These are phyloP conservation scores for Rhodotorula sp. DNA, from an alignment of 1,284 basidiomycete genomes.

Conservation along the genomic window DNA sequence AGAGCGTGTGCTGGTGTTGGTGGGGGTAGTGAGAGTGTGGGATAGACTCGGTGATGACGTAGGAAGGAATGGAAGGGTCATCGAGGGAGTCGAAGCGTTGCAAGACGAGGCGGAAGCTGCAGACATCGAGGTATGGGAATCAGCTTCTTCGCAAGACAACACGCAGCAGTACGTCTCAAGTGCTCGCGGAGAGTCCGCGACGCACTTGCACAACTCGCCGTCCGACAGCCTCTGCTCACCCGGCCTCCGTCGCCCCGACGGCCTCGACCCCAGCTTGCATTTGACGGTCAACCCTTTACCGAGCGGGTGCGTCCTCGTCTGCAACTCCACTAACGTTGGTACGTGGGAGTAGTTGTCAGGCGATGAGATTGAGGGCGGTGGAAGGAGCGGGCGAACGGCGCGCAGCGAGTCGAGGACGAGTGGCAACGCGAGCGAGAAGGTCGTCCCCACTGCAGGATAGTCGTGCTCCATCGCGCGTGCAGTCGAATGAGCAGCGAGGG, in stretches of 20 bases:
- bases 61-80: background rate
- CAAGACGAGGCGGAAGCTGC: conserved; percentile 4
- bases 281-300: background rate
- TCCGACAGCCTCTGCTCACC: background rate
- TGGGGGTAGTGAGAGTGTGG: background rate
- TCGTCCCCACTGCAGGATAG: background rate
- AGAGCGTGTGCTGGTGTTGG: background rate
- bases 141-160: too few species aligned
- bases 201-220: background rate
- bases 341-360: background rate
- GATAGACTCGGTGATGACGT: background rate
- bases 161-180: too few species aligned
- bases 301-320: too few species aligned
- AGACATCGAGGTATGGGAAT: too few species aligned
- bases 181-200: too few species aligned
- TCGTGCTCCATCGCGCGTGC: background rate
- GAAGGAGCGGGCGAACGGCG: too few species aligned
- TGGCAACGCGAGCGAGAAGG: background rate
- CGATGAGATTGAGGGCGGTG: background rate
- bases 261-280: conserved; percentile 7
- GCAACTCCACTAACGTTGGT: background rate
- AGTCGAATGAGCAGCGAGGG: background rate
- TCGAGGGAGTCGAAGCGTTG: background rate
- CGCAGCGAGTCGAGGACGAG: background rate
- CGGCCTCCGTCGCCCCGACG: background rate